phyloP scores from a whole-genome alignment of 331 rosid genomes.

The Acacia concinna region DNA sequence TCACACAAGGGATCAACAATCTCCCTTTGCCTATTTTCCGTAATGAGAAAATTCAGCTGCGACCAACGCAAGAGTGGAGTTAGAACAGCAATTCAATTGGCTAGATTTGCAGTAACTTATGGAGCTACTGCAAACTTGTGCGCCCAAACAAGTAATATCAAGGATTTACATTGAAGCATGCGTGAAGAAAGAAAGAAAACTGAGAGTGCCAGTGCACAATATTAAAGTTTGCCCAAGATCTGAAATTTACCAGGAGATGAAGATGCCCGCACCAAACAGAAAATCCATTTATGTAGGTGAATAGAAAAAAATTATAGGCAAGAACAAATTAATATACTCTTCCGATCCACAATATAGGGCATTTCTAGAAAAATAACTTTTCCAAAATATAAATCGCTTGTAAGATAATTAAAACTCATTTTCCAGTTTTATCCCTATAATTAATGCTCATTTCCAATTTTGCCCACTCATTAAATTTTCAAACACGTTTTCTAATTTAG shows the following conservation, averaged over 20 bases:
- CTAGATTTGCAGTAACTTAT: background rate
- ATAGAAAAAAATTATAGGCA: background rate
- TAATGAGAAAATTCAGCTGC: conserved; percentile 89
- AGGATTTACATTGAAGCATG: background rate
- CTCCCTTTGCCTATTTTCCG: conserved; percentile 78
- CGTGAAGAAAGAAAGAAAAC: background rate
- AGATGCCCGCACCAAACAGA: background rate
- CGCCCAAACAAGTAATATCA: conserved; percentile 23
- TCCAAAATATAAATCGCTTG: no score
- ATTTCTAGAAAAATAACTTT: no score
- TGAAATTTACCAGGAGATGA: background rate
- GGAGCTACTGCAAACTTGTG: conserved; percentile 17
- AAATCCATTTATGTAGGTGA: background rate
- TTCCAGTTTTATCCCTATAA: no score
- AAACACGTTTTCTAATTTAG: no score
- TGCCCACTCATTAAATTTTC: no score
- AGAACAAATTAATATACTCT: background rate
- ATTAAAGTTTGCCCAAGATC: background rate
- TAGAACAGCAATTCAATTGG: conserved; percentile 28
- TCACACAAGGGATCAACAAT: conserved; percentile 82
- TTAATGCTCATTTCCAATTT: no score
- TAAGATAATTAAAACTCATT: no score
- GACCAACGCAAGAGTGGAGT: conserved; percentile 26
- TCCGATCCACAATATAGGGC: no score
- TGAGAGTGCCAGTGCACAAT: background rate